Base-by-base conservation (phyloP, 345 rosid genomes). In the Arabis alpina region DNA sequence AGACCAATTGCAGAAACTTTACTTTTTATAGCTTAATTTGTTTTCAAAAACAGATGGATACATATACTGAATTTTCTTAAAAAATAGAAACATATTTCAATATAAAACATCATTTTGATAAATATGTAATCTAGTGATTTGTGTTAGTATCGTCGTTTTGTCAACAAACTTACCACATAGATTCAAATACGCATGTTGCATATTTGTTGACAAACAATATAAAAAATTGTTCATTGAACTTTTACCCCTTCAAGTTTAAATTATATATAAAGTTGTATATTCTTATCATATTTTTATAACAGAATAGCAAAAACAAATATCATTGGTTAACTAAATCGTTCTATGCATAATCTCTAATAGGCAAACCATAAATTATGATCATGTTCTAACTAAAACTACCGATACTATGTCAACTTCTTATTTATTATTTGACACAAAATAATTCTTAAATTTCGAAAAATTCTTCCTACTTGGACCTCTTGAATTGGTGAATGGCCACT, bases 401-500 rank as follows among this genome's bases (percentile, higher is more conserved):
- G 43, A 30, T 51, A 50, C 9, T 37, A 37, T 14, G 10, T 37
- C 44, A 8, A 5, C n/a, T n/a, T n/a, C 5, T 44, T 36, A 36
- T 36, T 6, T 36, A 36, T 6, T 36, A 8, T 36, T 36, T 36
- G 39, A 36, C 39, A 7, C 39, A 36, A 36, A 36, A 36, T 36
- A 36, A 36, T 6, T 58, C 36, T 41, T 59, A n/a, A 14, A 32
- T 54, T 32, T 54, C 9, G 34, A 11, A 12, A 39, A 56, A 47
- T 62, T 12, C 23, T 27, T 57, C 61, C n/a, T 66, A 60, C 50
- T 43, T 74, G 73, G 68, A 67, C 44, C 68, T 44, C 14, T 60
- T 36, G 60, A 50, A n/a, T 52, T 37, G 73, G 58, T 74, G 57
- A 67, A 67, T 68, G 73, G 68, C 63, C 78, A 74, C 9, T 74